Percentiles rank a stretch among this genome's conserved stretches.
Conservation (phyloP, 768 basidiomycete genomes). For the Lactifluus subvellereus region DNA sequence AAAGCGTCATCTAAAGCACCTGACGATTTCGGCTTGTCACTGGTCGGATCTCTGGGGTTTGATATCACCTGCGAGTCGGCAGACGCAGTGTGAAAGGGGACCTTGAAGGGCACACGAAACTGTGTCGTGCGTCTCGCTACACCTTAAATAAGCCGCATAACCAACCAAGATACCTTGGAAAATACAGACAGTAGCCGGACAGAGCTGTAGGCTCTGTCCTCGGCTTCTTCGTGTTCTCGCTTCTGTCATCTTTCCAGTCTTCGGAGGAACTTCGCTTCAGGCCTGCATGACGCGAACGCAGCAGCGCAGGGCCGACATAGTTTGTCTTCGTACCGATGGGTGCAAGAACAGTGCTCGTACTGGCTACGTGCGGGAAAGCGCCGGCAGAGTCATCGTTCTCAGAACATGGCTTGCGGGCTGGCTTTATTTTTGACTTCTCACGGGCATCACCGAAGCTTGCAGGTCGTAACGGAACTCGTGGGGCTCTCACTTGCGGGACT, state of each 20-base stretch:
- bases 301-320: constrained; percentile 20
- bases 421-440: neutral
- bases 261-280: constrained; percentile 14
- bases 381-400: neutral
- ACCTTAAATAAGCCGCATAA: neutral
- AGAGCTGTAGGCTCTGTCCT: constrained; percentile 3
- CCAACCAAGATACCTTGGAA: neutral
- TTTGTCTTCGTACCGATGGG: constrained; percentile 17
- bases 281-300: constrained; percentile 18
- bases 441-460: neutral
- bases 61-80: neutral
- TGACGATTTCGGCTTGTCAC: neutral
- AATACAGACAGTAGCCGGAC: neutral
- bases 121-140: constrained; percentile 3
- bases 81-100: constrained; percentile 21
- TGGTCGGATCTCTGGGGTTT: neutral
- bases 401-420: neutral
- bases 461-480: neutral
- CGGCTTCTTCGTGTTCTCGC: constrained; percentile 11
- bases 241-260: neutral
- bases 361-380: constrained; percentile 9
- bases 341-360: constrained; percentile 20
- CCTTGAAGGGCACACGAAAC: constrained; percentile 34
- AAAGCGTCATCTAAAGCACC: neutral
- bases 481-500: constrained; percentile 2